These are phyloP conservation scores for Pholiota molesta DNA, from an alignment of 768 basidiomycete species.

Conservation along the genomic window DNA sequence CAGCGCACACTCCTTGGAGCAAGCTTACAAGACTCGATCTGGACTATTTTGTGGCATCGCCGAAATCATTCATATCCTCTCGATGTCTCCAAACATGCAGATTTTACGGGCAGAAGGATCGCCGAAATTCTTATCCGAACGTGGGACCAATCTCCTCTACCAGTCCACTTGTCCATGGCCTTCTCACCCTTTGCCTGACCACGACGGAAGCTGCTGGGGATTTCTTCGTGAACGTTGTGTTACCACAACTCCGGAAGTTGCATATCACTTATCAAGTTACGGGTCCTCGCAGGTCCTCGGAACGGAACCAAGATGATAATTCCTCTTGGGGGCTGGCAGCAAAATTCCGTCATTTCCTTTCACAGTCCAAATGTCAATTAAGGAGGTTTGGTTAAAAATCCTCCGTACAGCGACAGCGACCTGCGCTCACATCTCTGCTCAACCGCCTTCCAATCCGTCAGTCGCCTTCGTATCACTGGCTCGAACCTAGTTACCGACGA, in stretches of 20 bases:
- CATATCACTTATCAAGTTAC: slow-evolving; percentile 1
- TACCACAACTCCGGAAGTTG: slow-evolving; percentile 2
- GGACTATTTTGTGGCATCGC: not conserved
- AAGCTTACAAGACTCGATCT: not conserved
- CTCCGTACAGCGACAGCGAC: slow-evolving; percentile 4
- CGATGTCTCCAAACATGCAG: not conserved
- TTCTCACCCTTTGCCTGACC: not conserved
- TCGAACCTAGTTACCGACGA: slow-evolving; percentile 4
- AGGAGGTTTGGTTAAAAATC: slow-evolving; percentile 5
- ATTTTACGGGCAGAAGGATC: slow-evolving; percentile 2
- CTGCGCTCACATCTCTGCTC: not conserved
- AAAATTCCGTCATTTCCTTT: not conserved
- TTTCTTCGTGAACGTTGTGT: not conserved
- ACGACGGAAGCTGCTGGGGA: not conserved
- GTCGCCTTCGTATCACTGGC: slow-evolving; percentile 9
- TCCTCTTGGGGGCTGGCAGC: not conserved
- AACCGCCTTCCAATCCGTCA: slow-evolving; percentile 1
- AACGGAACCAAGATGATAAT: not conserved
- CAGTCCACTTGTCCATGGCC: not conserved
- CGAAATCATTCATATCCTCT: not conserved
- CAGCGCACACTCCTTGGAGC: slow-evolving; percentile 3
- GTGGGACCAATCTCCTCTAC: not conserved
- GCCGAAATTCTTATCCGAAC: not conserved
- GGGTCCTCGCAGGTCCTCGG: not conserved
- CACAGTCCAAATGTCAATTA: not conserved